These are phyloP conservation scores for Ceriops decandra DNA, from an alignment of 345 rosid genomes.

Conservation along the genomic window DNA sequence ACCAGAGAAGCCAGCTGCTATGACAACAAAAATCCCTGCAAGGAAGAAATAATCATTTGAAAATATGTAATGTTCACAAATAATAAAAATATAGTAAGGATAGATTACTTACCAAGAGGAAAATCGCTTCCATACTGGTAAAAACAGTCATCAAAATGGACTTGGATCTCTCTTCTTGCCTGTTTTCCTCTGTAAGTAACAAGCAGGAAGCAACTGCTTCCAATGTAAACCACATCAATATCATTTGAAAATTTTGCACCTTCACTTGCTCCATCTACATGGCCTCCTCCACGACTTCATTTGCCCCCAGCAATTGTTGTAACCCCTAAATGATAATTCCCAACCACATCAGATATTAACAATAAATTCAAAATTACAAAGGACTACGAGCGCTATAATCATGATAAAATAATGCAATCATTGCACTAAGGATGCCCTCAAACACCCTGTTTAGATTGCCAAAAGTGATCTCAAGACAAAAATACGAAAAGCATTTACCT, in stretches of 20 bases:
- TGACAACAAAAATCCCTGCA: constrained; percentile 79
- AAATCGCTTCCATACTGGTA: constrained; percentile 91
- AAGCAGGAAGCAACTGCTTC: constrained; percentile 92
- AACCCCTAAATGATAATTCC: constrained; percentile 48
- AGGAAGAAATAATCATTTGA: constrained; percentile 18
- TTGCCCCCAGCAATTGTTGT: constrained; percentile 97
- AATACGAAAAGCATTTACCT: constrained; percentile 35
- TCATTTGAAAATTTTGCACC: constrained; percentile 95
- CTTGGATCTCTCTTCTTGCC: constrained; percentile 94
- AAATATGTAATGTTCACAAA: neutral
- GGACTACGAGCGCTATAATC: neutral
- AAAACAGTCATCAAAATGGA: constrained; percentile 96
- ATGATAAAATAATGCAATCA: neutral
- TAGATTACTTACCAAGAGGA: constrained; percentile 62
- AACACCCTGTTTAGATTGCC: neutral
- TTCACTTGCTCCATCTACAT: constrained; percentile 93
- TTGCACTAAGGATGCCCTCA: neutral
- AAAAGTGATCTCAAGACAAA: neutral
- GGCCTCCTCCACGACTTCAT: constrained; percentile 68
- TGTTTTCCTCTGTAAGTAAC: constrained; percentile 92
- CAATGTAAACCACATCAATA: constrained; percentile 89
- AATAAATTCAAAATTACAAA: neutral
- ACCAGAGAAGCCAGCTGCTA: constrained; percentile 86
- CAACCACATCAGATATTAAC: constrained; percentile 11
- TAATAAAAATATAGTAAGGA: neutral